Base-by-base conservation (phyloP, 768 basidiomycete species). In the Hypholoma sublateritium region DNA sequence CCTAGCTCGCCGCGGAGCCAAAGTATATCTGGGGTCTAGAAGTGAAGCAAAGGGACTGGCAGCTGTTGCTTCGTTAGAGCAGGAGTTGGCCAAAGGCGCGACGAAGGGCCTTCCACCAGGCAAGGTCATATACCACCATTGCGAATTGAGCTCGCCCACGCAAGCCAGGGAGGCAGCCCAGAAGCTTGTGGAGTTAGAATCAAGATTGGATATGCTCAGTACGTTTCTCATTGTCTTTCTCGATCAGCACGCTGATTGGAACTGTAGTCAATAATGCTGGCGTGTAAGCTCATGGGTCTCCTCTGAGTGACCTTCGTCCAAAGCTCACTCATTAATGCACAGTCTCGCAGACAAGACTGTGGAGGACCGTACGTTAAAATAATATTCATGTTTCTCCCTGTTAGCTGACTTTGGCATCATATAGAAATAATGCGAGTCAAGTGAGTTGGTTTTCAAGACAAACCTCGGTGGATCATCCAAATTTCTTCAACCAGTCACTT, bases 21-120 rank as follows among this genome's bases (percentile, higher is more conserved):
- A 78, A 52, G 79, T 85, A 1, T 84, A 84, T 56, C 71, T 86
- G 57, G 80, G 73, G 0, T 76, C 80, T 1, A 74, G 83, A 16
- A 77, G 66, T 55, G 76, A 77, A 60, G 54, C 53, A 8, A 76
- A 71, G 50, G 82, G 78, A 7, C 69, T 67, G 24, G 76, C 66
- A 11, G 82, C 82, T 1, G 79, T 84, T 24, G 71, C 69, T 16
- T 60, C 70, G 8, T 63, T 85, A 25, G 65, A 75, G 46, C 59
- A 58, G n/a, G 77, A 80, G 44, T 77, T 77, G 0, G 57, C 78
- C 42, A 21, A 35, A 9, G 32, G 16, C 16, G 25, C 37, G 39
- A 19, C 46, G 35, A 17, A 51, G 24, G 32, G 24, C 24, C 34
- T 51, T 13, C 12, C 55, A 2, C 58, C 61, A 1, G 80, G 79